Conservation (phyloP, 768 basidiomycete genomes). For the Hemileccinum rubropunctum region DNA sequence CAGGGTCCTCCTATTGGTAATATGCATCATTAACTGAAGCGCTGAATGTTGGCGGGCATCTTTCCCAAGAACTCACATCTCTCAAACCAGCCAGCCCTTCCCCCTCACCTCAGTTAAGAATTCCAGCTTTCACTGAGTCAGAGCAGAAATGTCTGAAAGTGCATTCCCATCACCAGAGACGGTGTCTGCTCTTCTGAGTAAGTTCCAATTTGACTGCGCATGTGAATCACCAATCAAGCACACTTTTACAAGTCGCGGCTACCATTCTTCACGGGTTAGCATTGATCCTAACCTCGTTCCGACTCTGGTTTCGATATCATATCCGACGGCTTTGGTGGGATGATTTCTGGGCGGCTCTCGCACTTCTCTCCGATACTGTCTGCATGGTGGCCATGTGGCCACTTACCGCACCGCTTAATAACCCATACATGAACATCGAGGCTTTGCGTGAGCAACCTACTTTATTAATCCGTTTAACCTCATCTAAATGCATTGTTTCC, state of each 20-base stretch:
- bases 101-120: not conserved
- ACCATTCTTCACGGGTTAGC: conserved; percentile 20
- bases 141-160: conserved; percentile 2
- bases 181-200: conserved; percentile 18
- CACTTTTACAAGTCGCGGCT: conserved; percentile 10
- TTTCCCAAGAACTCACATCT: not conserved
- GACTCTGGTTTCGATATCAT: conserved; percentile 25
- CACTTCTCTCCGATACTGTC: conserved; percentile 8
- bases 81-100: not conserved
- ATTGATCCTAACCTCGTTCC: conserved; percentile 22
- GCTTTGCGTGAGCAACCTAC: conserved; percentile 18
- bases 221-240: not conserved
- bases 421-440: conserved; percentile 6
- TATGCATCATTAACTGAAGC: not conserved
- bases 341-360: conserved; percentile 24
- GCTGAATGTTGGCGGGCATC: not conserved
- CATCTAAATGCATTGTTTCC: conserved; percentile 16
- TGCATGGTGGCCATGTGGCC: conserved; percentile 16
- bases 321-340: conserved; percentile 29
- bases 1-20: not conserved
- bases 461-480: not conserved
- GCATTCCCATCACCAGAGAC: conserved; percentile 5
- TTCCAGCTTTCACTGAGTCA: not conserved
- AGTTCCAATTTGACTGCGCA: not conserved
- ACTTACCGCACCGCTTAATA: conserved; percentile 27